Conservation (phyloP, 2,329 filamentous ascomycete genomes). For the Tolypocladium tropicale region DNA sequence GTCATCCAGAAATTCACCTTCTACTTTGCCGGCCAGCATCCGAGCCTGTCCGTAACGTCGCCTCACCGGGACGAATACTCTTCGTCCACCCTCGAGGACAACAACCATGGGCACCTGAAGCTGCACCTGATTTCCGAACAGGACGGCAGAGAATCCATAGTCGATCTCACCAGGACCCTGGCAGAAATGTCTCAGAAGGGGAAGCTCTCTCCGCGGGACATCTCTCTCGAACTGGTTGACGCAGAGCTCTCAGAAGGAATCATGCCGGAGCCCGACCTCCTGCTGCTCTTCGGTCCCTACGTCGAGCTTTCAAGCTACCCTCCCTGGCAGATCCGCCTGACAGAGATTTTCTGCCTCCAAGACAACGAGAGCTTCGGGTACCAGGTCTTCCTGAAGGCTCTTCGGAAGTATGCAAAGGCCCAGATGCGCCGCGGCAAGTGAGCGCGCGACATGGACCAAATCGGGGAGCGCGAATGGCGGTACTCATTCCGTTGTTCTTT, state of each 20-base stretch:
- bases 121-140: constrained; percentile 77
- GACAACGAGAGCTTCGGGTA: constrained; percentile 83
- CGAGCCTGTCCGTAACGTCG: constrained; percentile 51
- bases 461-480: background rate
- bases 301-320: constrained; percentile 86
- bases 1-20: constrained; percentile 70
- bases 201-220: constrained; percentile 72
- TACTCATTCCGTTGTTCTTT: constrained; percentile 6
- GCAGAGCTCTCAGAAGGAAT: constrained; percentile 72
- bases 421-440: constrained; percentile 77
- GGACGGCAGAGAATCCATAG: constrained; percentile 86
- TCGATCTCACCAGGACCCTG: constrained; percentile 89
- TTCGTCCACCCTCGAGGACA: constrained; percentile 13
- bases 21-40: constrained; percentile 74
- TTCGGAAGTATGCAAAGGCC: constrained; percentile 76
- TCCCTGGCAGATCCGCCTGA: constrained; percentile 90
- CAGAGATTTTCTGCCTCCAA: constrained; percentile 76
- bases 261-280: constrained; percentile 80
- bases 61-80: constrained; percentile 30
- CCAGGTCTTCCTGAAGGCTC: constrained; percentile 77
- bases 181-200: constrained; percentile 88
- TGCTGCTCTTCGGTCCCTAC: constrained; percentile 77
- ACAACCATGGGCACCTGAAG: constrained; percentile 32
- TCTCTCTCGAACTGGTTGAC: constrained; percentile 78
- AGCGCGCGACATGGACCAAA: background rate